Base-by-base conservation (phyloP, 1,284 basidiomycete genomes). In the Cronartium quercuum region DNA sequence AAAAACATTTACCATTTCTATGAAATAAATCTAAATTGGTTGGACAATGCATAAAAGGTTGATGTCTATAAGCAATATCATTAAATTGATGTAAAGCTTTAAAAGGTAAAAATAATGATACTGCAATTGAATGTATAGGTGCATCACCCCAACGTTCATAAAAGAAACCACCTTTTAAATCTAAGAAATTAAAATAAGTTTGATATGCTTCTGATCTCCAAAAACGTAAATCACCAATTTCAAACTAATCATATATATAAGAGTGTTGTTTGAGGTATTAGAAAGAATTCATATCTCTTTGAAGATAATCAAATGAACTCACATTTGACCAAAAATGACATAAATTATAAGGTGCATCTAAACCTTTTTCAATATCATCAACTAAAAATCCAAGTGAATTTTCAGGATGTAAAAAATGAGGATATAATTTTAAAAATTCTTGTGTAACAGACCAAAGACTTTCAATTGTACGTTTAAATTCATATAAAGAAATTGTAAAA, bases 41-140 rank as follows among this genome's bases (percentile, higher is more conserved):
- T 0, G 89, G 88, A 79, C 89, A 90, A 76, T 89, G 88, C 77
- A 85, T 84, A 80, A 86, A 88, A n/a, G 86, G 85, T 60, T 83
- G 83, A 71, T 91, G 89, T 58, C 87, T 83, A 80, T 88, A 89
- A 0, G 87, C 86, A 67, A 86, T 85, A 77, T 24, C 58, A 42
- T 65, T 21, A 21, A 65, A 65, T 44, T 65, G 63, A 65, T 65
- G 40, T 7, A 65, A 21, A 4, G 3, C 3, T 10, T 24, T 3
- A 41, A 21, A 21, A 21, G 63, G 63, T 42, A 65, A 65, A 21
- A 65, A 65, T 24, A 65, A 42, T 3, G 63, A 18, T 13, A 40
- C 63, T 2, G 63, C 63, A 21, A 65, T 42, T 9, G 63, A 65
- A 65, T 65, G 63, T 10, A 65, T 29, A 40, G 63, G 63, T 24